These are phyloP conservation scores for Erythrobasidium hasegawianum DNA, from an alignment of 1,284 basidiomycete genomes.

Conservation along the genomic window DNA sequence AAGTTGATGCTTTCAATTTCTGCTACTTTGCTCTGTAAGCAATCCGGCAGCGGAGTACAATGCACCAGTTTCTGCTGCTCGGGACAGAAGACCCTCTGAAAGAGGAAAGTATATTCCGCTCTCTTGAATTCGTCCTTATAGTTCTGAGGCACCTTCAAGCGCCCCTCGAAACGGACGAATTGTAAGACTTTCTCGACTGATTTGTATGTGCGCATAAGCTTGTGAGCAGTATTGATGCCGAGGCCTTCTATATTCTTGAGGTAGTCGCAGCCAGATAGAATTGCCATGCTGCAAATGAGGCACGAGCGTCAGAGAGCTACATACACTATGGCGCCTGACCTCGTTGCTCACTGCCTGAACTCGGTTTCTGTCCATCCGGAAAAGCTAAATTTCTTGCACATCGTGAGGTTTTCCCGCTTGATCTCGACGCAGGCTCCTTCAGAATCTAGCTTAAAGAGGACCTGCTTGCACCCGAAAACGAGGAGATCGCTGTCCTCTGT, in stretches of 20 bases:
- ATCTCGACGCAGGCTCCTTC: conserved; percentile 74
- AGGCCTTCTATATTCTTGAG: conserved; percentile 51
- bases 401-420: conserved; percentile 69
- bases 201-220: conserved; percentile 74
- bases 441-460: conserved; percentile 75
- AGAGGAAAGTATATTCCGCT: conserved; percentile 88
- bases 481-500: conserved; percentile 98
- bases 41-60: conserved; percentile 58
- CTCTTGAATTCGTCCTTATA: conserved; percentile 64
- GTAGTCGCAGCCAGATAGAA: conserved; percentile 96
- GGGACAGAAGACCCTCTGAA: conserved; percentile 91
- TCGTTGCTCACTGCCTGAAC: conserved; percentile 59
- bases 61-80: conserved; percentile 61
- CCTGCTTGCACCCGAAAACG: conserved; percentile 81
- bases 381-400: conserved; percentile 70
- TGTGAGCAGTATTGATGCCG: conserved; percentile 77
- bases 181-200: conserved; percentile 82
- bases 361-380: conserved; percentile 82
- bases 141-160: conserved; percentile 69
- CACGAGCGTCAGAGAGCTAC: too few relatives aligned
- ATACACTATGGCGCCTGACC: neutral
- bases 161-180: conserved; percentile 75
- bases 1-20: conserved; percentile 21
- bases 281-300: conserved; percentile 53
- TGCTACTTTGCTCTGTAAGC: neutral